Evolutionary conservation across 2,329 filamentous ascomycete genomes (phyloP).

Genomic region (Anisogramma anomala): DNA sequence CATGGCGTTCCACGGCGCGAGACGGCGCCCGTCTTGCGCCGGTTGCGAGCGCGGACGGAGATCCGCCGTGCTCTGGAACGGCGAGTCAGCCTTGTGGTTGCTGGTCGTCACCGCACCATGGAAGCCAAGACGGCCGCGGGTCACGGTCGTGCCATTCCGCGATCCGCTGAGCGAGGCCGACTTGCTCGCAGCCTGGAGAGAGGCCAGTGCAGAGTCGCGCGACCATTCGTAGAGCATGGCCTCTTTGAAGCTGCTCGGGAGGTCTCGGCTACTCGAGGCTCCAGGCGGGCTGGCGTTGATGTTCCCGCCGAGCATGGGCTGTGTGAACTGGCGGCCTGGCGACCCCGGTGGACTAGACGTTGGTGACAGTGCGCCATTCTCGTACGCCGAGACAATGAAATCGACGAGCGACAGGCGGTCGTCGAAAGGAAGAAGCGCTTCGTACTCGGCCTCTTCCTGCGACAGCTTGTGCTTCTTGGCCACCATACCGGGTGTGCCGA

Average conservation of each 20-base stretch:
- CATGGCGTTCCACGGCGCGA: constrained; percentile 27
- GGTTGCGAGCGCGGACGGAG: constrained; percentile 37
- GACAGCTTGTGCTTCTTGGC: constrained; percentile 35
- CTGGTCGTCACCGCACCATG: constrained; percentile 34
- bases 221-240: constrained; percentile 73
- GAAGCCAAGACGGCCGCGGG: constrained; percentile 47
- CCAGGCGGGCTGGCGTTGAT: constrained; percentile 28
- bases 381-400: constrained; percentile 61
- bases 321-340: constrained; percentile 51
- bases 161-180: constrained; percentile 68
- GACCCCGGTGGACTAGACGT: constrained; percentile 59
- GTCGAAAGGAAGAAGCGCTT: constrained; percentile 63
- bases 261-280: constrained; percentile 34
- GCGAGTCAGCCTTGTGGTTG: constrained; percentile 29
- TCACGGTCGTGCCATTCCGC: constrained; percentile 48
- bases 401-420: constrained; percentile 61
- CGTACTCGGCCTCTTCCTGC: constrained; percentile 44
- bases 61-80: constrained; percentile 38
- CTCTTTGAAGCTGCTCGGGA: constrained; percentile 58
- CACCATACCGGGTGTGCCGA: constrained; percentile 41
- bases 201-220: constrained; percentile 58
- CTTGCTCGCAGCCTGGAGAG: constrained; percentile 57
- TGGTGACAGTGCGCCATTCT: constrained; percentile 48
- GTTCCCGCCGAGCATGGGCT: constrained; percentile 46
- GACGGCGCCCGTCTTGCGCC: constrained; percentile 19